Evolutionary conservation across 148 eudicot species (phyloP).

Genomic region (Gaultheria prostrata): DNA sequence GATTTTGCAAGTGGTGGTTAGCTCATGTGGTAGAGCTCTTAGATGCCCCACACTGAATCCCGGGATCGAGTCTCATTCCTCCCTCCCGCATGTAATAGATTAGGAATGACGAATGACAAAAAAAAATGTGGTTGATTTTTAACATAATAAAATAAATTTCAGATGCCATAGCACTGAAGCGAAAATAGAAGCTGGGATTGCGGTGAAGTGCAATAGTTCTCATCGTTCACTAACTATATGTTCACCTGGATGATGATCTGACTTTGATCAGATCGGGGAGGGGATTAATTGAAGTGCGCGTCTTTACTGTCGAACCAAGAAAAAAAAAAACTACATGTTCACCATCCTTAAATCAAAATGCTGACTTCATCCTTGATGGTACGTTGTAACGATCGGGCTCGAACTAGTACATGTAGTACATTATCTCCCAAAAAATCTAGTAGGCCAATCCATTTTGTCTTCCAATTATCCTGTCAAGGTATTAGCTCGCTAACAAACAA

Average conservation of each 20-base stretch:
- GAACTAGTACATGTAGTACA: not conserved
- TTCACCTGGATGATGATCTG: too few species aligned
- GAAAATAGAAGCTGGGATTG: not conserved
- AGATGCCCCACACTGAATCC: too few species aligned
- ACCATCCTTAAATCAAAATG: not conserved
- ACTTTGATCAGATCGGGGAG: too few species aligned
- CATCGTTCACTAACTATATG: not conserved
- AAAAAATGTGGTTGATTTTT: not conserved
- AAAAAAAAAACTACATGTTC: not conserved
- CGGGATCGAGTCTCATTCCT: too few species aligned
- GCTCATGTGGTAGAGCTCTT: too few species aligned
- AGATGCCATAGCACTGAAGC: not conserved
- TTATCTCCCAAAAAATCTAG: not conserved
- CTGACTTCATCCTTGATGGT: not conserved
- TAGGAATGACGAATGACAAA: too few species aligned
- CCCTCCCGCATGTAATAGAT: too few species aligned
- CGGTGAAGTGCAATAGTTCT: not conserved
- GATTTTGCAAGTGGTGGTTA: too few species aligned
- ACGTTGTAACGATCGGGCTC: not conserved
- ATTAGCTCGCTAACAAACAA: not conserved
- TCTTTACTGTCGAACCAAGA: too few species aligned
- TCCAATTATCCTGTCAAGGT: not conserved
- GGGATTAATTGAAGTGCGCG: too few species aligned
- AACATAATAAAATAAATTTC: not conserved
- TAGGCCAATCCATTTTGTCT: not conserved